phyloP scores from a whole-genome alignment of 2,329 filamentous ascomycete genomes.

The Trichoderma atrobrunneum region DNA sequence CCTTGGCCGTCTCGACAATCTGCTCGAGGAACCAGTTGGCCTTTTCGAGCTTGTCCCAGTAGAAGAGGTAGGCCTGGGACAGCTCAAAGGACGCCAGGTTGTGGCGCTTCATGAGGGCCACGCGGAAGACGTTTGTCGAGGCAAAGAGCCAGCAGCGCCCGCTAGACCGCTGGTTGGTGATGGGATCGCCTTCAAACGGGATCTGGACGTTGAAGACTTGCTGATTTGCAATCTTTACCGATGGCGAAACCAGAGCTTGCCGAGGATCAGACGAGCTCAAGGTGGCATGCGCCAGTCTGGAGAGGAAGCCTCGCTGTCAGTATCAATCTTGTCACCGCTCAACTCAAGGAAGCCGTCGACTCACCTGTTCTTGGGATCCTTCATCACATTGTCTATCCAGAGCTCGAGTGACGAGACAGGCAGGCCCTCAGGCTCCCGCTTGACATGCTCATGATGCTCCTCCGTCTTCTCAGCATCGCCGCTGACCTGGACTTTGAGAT shows the following conservation, averaged over 20 bases:
- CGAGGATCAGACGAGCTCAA: constrained; percentile 66
- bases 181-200: constrained; percentile 74
- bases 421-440: constrained; percentile 43
- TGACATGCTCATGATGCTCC: constrained; percentile 4
- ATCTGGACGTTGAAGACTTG: constrained; percentile 84
- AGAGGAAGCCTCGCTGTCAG: neutral
- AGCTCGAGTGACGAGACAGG: constrained; percentile 49
- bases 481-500: constrained; percentile 45
- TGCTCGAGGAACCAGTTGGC: constrained; percentile 86
- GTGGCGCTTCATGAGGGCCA: constrained; percentile 84
- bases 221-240: constrained; percentile 63
- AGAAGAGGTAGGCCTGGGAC: constrained; percentile 85
- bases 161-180: constrained; percentile 79
- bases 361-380: constrained; percentile 65
- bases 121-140: constrained; percentile 83
- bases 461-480: constrained; percentile 32
- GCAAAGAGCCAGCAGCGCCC: constrained; percentile 93
- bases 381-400: constrained; percentile 62
- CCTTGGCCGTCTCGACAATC: constrained; percentile 68
- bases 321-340: neutral
- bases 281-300: constrained; percentile 70
- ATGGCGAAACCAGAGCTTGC: constrained; percentile 61
- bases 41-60: constrained; percentile 93
- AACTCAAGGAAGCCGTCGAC: neutral
- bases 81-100: constrained; percentile 76